Conservation (phyloP, 1,284 basidiomycete genomes). For the Puccinia brachypodii region DNA sequence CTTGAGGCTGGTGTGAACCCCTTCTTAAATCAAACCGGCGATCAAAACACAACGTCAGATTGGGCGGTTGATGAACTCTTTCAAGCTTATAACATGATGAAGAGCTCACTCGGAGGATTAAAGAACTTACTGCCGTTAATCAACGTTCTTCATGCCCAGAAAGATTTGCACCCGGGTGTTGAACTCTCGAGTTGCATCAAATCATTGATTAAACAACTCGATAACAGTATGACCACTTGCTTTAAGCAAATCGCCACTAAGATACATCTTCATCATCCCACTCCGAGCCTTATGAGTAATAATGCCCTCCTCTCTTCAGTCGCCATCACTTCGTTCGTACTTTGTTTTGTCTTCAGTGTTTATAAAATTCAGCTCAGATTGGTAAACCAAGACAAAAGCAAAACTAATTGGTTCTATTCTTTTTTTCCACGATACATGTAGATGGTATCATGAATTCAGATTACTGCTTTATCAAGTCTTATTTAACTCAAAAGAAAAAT, state of each 20-base stretch:
- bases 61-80: not conserved
- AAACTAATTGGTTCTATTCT: too few relatives aligned
- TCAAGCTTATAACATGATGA: not conserved
- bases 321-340: not conserved
- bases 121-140: constrained; percentile 17
- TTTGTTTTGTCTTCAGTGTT: not conserved
- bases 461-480: constrained; percentile 23
- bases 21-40: not conserved
- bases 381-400: too few relatives aligned
- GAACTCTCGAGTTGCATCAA: constrained; percentile 11
- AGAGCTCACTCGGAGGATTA: constrained; percentile 4
- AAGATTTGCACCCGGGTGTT: not conserved
- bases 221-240: constrained; percentile 20
- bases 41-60: not conserved
- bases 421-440: not conserved
- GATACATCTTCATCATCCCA: constrained; percentile 2
- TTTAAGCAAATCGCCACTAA: not conserved
- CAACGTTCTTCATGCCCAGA: not conserved
- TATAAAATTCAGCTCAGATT: not conserved
- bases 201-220: constrained; percentile 14
- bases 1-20: not conserved
- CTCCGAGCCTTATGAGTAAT: not conserved
- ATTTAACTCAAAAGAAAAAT: constrained; percentile 27
- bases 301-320: not conserved
- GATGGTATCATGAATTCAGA: constrained; percentile 35